Base-by-base conservation (phyloP, 2,329 filamentous ascomycete genomes). In the Diaporthe citrichinensis region DNA sequence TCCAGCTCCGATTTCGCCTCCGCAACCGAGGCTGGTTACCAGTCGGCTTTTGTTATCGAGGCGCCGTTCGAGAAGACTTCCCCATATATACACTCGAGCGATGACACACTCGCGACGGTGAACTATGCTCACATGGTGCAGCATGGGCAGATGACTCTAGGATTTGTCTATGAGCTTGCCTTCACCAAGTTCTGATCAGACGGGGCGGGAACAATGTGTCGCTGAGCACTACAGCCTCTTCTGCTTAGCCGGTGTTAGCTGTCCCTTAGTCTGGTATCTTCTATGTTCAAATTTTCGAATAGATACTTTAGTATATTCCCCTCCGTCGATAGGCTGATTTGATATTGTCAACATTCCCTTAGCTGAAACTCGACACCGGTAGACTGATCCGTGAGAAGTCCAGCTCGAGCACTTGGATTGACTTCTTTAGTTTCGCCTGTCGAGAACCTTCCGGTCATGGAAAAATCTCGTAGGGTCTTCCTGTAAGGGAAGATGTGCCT, bases 31-130 rank as follows among this genome's bases (percentile, higher is more conserved):
- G 65, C 65, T 23, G 65, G 65, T 10, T 69, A 69, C 14, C 65
- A 69, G 15, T 41, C 31, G 2, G 65, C 65, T 2, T 69, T 55
- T 41, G 65, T 69, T 15, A 69, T 69, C 3, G 49, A 69, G 49
- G 65, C 65, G 41, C 65, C 65, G 14, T 69, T 69, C 34, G 65
- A 55, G 65, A 69, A 69, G 34, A 69, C 49, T 28, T 69, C 65
- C 17, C 65, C 65, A n/a, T 69, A 69, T 17, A 69, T 55, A 39
- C 65, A 69, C 49, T 41, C 65, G 34, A n/a, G 23, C 23, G 46
- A 12, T 3, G 65, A 69, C 25, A 69, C 65, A 9, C 46, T 69
- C 46, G 49, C 46, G 65, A 69, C 65, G n/a, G 65, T 69, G 34
- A 55, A 69, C 41, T 69, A 69, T 25, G 23, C 8, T 28, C 49